Conservation (phyloP, 768 basidiomycete species). For the Boletus patriciae region DNA sequence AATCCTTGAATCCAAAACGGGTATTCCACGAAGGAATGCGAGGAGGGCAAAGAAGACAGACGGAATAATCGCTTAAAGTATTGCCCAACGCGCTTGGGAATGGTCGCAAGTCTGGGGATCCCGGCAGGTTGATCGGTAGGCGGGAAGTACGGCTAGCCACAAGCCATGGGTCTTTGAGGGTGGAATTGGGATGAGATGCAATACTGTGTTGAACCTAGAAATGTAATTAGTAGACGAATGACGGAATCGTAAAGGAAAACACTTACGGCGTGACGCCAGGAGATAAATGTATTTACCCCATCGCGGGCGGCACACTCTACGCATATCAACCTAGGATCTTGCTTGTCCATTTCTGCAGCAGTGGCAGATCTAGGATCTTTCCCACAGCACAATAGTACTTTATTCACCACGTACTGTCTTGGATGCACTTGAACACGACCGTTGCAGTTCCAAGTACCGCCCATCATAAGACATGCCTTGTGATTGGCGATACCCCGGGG, state of each 20-base stretch:
- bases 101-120: neutral
- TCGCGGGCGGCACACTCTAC: conserved; percentile 14
- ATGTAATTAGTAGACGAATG: neutral
- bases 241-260: neutral
- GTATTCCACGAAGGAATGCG: conserved; percentile 30
- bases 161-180: conserved; percentile 8
- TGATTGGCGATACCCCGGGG: conserved; percentile 22
- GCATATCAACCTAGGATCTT: conserved; percentile 20
- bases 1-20: conserved; percentile 13
- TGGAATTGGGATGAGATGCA: conserved; percentile 14
- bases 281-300: conserved; percentile 11
- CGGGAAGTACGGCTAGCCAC: neutral
- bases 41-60: conserved; percentile 28
- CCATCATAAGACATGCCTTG: conserved; percentile 27
- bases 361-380: conserved; percentile 26
- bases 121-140: neutral
- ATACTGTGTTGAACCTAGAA: conserved; percentile 22
- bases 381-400: conserved; percentile 20
- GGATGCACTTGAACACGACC: conserved; percentile 25
- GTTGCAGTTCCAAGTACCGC: conserved; percentile 21
- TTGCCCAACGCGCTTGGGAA: conserved; percentile 1
- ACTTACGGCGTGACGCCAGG: conserved; percentile 28
- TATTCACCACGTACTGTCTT: conserved; percentile 12
- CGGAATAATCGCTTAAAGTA: conserved; percentile 17
- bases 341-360: conserved; percentile 28